Percentiles rank a stretch among this genome's conserved stretches.
These are phyloP conservation scores for Mesotaenium endlicherianum DNA, from an alignment of 139 green algal species.

Conservation along the genomic window DNA sequence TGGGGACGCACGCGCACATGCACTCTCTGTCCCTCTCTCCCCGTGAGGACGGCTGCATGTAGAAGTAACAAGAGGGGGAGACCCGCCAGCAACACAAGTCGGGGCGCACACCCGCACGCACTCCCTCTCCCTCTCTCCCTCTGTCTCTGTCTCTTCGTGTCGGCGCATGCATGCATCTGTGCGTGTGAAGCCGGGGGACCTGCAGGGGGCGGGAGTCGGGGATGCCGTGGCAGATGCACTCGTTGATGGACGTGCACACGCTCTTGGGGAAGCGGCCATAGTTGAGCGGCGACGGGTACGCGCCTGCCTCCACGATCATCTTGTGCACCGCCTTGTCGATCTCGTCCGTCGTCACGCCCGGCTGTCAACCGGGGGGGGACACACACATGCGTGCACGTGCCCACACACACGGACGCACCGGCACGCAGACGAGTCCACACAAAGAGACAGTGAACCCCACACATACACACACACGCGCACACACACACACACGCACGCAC, in stretches of 20 bases:
- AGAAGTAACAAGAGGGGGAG: no score
- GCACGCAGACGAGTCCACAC: not conserved
- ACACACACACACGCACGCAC: not conserved
- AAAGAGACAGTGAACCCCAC: not conserved
- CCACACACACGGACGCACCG: not conserved
- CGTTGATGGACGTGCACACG: slow-evolving; percentile 97
- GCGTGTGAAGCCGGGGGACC: no score
- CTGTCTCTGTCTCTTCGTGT: no score
- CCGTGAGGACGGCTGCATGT: no score
- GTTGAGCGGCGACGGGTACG: slow-evolving; percentile 90
- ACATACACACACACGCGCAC: not conserved
- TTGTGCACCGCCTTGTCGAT: slow-evolving; percentile 90
- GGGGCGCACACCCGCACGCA: no score
- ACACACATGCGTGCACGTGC: not conserved
- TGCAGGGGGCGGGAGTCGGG: slow-evolving; percentile 60
- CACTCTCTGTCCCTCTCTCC: no score
- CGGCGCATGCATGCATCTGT: no score
- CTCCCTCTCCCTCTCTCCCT: no score
- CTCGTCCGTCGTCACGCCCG: slow-evolving; percentile 88
- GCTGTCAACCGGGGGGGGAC: slow-evolving; percentile 10
- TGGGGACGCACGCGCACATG: no score
- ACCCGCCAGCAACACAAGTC: no score
- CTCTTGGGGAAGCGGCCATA: slow-evolving; percentile 94
- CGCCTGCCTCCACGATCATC: slow-evolving; percentile 76
- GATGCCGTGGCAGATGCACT: slow-evolving; percentile 96